Evolutionary conservation across 2,329 filamentous ascomycete species (phyloP), one percentile per base, ranked within the genome.

Genomic region (Bipolaris bicolor): DNA sequence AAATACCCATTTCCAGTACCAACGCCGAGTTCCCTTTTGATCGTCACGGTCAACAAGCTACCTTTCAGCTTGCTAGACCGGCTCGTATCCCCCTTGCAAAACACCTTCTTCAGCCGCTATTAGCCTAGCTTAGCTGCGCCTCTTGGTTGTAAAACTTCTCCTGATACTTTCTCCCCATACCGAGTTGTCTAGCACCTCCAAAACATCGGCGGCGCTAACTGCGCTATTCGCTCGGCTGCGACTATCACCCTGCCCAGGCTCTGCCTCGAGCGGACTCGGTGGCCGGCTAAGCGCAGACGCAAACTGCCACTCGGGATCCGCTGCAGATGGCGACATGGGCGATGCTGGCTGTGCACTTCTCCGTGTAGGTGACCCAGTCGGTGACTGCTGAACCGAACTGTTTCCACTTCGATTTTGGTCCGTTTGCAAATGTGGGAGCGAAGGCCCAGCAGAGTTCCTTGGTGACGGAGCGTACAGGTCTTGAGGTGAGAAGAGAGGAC

Each of bases 101-200:
- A 16, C 22, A 48, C 31, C 47, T 18, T 50, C 49, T 36, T 31
- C 39, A 9, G 15, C 10, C 26, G 16, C 43, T 24, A 48, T 26
- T 24, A 36, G 13, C 24, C 54, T 53, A 45, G 13, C 29, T 53
- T 53, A 66, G 29, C 66, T 64, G 22, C 70, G 65, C 49, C 85
- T 80, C 68, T 82, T 82, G 69, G 82, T 84, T 51, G 92, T 97
- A 66, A 95, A 92, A 78, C 92, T 96, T 61, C 92, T 85, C 62
- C 92, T 84, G 63, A 97, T 92, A 80, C 91, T 96, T 78, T 96
- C 91, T 49, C 94, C 91, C 94, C 94, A 98, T 15, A 90, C 89
- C 16, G 91, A 95, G 70, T 94, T 90, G 69, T 95, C 91, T 52
- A 98, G 83, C 72, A 95, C 90, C 65, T 92, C 88, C 75, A 93